Percentiles rank a stretch among this genome's conserved stretches.
Conservation (phyloP, 306 rosid species). For the Castanea sativa region DNA sequence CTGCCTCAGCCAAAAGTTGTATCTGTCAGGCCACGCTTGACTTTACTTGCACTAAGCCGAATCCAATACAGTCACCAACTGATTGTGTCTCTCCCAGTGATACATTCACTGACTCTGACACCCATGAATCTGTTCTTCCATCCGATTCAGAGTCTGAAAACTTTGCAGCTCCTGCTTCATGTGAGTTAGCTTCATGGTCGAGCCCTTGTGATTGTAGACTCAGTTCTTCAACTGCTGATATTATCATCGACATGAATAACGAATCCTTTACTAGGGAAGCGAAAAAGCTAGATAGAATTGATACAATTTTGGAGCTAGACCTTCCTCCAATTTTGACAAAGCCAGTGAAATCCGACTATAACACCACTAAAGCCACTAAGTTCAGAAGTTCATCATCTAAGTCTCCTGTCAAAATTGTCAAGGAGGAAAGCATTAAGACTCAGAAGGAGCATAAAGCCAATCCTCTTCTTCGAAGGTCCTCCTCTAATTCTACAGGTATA, state of each 20-base stretch:
- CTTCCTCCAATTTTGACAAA: constrained; percentile 60
- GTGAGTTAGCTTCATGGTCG: constrained; percentile 25
- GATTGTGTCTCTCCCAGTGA: constrained; percentile 51
- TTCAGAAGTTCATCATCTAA: too few species aligned
- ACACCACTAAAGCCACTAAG: too few species aligned
- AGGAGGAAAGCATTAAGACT: constrained; percentile 32
- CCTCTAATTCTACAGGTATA: constrained; percentile 47
- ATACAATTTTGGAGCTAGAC: constrained; percentile 48
- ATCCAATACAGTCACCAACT: constrained; percentile 45
- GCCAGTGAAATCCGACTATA: constrained; percentile 32
- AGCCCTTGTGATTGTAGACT: constrained; percentile 54
- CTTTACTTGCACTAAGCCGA: constrained; percentile 24
- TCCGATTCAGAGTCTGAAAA: constrained; percentile 55
- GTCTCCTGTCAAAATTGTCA: constrained; percentile 21
- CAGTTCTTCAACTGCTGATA: constrained; percentile 68
- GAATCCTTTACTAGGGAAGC: constrained; percentile 37
- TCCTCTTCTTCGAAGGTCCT: constrained; percentile 32
- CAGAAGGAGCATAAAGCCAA: constrained; percentile 32
- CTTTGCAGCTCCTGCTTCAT: constrained; percentile 37
- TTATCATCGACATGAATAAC: constrained; percentile 64
- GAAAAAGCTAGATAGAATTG: constrained; percentile 39
- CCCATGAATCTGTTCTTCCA: constrained; percentile 35
- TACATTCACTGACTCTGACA: constrained; percentile 44
- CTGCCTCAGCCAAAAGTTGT: constrained; percentile 26
- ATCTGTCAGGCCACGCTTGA: constrained; percentile 31